Percentiles rank a stretch among this genome's conserved stretches.
These are phyloP conservation scores for Conringia planisiliqua DNA, from an alignment of 345 rosid genomes.

Conservation along the genomic window DNA sequence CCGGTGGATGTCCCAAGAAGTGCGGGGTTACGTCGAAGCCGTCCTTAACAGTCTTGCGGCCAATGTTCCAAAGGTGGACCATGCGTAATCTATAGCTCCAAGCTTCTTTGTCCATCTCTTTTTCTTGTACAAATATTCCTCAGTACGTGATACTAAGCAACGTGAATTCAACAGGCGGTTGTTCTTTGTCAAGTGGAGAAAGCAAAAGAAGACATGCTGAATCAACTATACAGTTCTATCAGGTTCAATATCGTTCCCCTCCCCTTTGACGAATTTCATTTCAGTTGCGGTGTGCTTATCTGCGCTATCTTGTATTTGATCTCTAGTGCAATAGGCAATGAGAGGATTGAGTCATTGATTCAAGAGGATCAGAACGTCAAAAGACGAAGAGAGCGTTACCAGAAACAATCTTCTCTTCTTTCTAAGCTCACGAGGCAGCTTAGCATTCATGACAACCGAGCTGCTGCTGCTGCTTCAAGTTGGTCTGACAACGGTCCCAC, in stretches of 20 bases:
- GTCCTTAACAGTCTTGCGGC: conserved; percentile 99
- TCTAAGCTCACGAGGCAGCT: conserved; percentile 80
- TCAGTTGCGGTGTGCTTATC: no score
- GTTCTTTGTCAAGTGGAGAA: conserved; percentile 99
- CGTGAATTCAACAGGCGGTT: conserved; percentile 62
- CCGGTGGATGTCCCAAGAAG: conserved; percentile 99
- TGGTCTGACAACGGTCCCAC: conserved; percentile 56
- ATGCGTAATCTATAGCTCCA: conserved; percentile 11
- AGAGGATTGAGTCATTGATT: conserved; percentile 79
- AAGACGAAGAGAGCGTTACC: conserved; percentile 70
- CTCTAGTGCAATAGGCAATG: conserved; percentile 66
- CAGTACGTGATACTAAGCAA: no score
- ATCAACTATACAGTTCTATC: conserved; percentile 81
- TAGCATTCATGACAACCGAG: conserved; percentile 86
- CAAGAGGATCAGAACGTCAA: conserved; percentile 88
- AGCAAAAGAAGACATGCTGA: conserved; percentile 97
- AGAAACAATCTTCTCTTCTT: conserved; percentile 85
- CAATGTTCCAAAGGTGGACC: conserved; percentile 86
- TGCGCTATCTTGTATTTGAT: no score
- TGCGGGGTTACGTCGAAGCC: conserved; percentile 98
- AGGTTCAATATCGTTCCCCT: conserved; percentile 43
- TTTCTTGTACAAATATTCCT: background rate
- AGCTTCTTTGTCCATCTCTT: background rate
- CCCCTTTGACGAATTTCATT: no score
- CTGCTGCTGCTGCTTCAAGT: conserved; percentile 80